Percentiles rank a stretch among this genome's conserved stretches.
Evolutionary conservation across 441 rosid genomes (phyloP).

Genomic region (Populus trichocarpa): DNA sequence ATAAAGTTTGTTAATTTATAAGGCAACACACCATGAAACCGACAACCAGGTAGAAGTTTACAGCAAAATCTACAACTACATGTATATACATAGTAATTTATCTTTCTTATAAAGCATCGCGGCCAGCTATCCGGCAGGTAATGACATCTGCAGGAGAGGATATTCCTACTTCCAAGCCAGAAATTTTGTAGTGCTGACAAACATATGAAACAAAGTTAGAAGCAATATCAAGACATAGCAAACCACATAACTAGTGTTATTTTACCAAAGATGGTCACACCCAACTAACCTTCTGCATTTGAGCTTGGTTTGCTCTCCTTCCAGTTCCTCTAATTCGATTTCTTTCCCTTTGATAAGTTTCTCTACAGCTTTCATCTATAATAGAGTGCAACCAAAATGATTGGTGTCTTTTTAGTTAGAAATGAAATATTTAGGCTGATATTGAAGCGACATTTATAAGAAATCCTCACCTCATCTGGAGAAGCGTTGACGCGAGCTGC

Average conservation of each 20-base stretch:
- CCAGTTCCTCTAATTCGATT: conserved; percentile 63
- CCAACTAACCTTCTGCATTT: conserved; percentile 64
- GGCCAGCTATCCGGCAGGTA: conserved; percentile 74
- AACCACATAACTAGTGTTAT: neutral
- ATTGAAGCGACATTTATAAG: neutral
- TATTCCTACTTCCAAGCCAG: conserved; percentile 54
- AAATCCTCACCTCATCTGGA: conserved; percentile 52
- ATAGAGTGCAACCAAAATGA: neutral
- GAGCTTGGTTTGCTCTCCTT: conserved; percentile 60
- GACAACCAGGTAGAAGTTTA: neutral
- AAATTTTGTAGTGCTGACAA: conserved; percentile 78
- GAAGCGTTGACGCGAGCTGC: conserved; percentile 80
- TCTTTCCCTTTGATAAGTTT: conserved; percentile 67
- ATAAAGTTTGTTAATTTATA: too few species aligned
- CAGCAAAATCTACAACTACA: neutral
- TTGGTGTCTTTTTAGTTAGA: neutral
- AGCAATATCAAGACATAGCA: neutral
- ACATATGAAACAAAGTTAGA: neutral
- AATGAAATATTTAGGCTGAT: neutral
- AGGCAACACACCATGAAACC: too few species aligned
- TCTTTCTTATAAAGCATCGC: conserved; percentile 65
- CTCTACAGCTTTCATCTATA: conserved; percentile 58
- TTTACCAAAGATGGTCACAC: neutral
- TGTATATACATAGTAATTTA: neutral
- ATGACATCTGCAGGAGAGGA: conserved; percentile 79